phyloP scores from a whole-genome alignment of 163 green algal species.

The Coccomyxa subellipsoidea region DNA sequence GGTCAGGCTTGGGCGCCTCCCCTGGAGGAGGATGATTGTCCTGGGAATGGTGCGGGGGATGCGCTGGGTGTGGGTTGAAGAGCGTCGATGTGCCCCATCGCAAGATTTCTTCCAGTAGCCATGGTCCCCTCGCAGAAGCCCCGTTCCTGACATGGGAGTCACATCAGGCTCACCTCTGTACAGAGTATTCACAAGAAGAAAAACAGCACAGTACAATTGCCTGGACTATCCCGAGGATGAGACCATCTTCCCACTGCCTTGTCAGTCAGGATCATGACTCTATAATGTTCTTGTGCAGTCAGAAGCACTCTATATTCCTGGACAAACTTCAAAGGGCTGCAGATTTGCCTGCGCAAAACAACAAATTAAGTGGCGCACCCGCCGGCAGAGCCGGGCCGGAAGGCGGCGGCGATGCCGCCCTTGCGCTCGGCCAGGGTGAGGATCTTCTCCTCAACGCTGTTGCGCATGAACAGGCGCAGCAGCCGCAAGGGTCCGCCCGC shows the following conservation, averaged over 20 bases:
- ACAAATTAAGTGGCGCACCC: not conserved
- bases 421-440: slow-evolving; percentile 52
- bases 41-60: not conserved
- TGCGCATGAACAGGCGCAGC: slow-evolving; percentile 45
- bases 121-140: slow-evolving; percentile 12
- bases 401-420: slow-evolving; percentile 17
- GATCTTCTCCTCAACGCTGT: slow-evolving; percentile 64
- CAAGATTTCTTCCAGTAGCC: slow-evolving; percentile 65
- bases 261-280: too few species aligned
- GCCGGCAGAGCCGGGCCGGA: slow-evolving; percentile 6
- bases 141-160: slow-evolving; percentile 16
- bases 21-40: too few species aligned
- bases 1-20: too few species aligned
- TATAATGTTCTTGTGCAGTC: too few species aligned
- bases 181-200: too few species aligned
- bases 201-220: too few species aligned
- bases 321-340: too few species aligned
- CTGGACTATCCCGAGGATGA: too few species aligned
- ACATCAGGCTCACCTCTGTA: too few species aligned
- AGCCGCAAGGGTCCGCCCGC: slow-evolving; percentile 23
- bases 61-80: slow-evolving; percentile 27
- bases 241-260: too few species aligned
- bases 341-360: too few species aligned
- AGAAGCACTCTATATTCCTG: too few species aligned
- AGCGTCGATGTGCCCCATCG: slow-evolving; percentile 45